Conservation (phyloP, 192 early-diverging fungal genomes). For the Thoreauomyces humboldtii region DNA sequence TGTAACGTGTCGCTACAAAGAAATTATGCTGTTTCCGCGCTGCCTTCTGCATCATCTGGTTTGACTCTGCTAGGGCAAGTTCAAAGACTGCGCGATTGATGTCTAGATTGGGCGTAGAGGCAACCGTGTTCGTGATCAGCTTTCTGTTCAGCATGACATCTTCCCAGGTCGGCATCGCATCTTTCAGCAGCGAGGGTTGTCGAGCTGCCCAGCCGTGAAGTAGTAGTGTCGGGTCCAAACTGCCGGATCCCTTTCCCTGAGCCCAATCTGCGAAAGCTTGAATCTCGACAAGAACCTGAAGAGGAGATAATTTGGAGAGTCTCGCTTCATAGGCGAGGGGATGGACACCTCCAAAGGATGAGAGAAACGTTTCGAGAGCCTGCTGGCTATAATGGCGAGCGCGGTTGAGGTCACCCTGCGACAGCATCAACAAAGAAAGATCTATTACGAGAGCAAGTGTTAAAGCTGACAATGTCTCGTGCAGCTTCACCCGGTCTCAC, state of each 20-base stretch:
- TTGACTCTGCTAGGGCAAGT: background rate
- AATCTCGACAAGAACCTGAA: constrained; percentile 21
- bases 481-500: background rate
- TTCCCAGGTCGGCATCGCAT: constrained; percentile 61
- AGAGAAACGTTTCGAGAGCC: constrained; percentile 25
- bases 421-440: constrained; percentile 5
- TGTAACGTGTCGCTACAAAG: constrained; percentile 45
- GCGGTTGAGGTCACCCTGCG: constrained; percentile 25
- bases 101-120: background rate
- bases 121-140: background rate
- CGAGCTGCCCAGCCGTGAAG: constrained; percentile 17
- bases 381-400: constrained; percentile 30
- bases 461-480: too few species aligned
- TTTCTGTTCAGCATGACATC: constrained; percentile 53
- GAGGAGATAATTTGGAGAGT: background rate
- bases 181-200: constrained; percentile 45
- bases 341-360: constrained; percentile 23
- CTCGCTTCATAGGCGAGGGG: constrained; percentile 20
- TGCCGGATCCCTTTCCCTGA: background rate
- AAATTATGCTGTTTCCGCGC: constrained; percentile 60
- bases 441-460: constrained; percentile 15
- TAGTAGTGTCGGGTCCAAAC: background rate
- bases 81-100: constrained; percentile 7
- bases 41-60: constrained; percentile 49
- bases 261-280: constrained; percentile 28